Evolutionary conservation across 345 rosid genomes (phyloP).

Genomic region (Citrus reticulata): DNA sequence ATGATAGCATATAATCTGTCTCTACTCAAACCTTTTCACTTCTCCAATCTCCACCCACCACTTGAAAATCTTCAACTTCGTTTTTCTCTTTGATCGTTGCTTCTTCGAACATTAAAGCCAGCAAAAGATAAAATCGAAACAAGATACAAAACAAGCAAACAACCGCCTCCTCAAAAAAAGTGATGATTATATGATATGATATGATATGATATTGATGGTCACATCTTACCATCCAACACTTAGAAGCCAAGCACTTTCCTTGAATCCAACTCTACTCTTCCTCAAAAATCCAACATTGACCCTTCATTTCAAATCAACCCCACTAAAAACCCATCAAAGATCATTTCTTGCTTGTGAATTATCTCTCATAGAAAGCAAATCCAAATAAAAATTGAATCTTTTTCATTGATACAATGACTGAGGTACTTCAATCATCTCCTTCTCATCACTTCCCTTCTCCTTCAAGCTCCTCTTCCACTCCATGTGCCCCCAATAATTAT

Average conservation of each 20-base stretch:
- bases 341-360: conserved; percentile 37
- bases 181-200: conserved; percentile 28
- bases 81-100: conserved; percentile 13
- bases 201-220: too few species aligned
- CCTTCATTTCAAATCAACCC: conserved; percentile 3
- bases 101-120: conserved; percentile 29
- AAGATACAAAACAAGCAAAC: not conserved
- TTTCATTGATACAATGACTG: conserved; percentile 56
- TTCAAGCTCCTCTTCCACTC: conserved; percentile 73
- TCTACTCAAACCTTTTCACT: not conserved
- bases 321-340: conserved; percentile 22
- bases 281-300: conserved; percentile 14
- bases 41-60: not conserved
- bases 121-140: not conserved
- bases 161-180: conserved; percentile 11
- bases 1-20: not conserved
- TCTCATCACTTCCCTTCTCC: conserved; percentile 88
- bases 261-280: conserved; percentile 73
- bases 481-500: conserved; percentile 50
- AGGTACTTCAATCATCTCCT: conserved; percentile 64
- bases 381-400: conserved; percentile 8
- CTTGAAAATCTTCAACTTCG: not conserved
- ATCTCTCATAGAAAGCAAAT: conserved; percentile 15
- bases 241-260: conserved; percentile 38
- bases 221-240: not conserved